Evolutionary conservation across 495 filamentous ascomycete genomes (phyloP).

Genomic region (Cercophora samala): DNA sequence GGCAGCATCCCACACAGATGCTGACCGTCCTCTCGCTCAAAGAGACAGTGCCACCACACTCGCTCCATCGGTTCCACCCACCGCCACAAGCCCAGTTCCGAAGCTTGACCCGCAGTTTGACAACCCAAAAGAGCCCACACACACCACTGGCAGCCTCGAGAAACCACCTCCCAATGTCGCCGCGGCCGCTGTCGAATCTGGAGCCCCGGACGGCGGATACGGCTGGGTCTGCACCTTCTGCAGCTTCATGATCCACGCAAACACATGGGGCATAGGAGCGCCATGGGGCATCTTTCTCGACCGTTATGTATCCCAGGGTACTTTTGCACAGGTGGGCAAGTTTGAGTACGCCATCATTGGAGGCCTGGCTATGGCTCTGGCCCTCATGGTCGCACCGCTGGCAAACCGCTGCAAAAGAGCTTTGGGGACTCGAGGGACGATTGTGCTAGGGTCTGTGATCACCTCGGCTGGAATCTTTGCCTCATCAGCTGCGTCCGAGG

Average conservation of each 20-base stretch:
- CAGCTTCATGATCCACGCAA: constrained; percentile 50
- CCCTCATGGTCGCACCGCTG: constrained; percentile 56
- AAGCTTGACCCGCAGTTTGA: not conserved
- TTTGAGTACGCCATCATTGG: constrained; percentile 65
- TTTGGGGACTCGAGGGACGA: constrained; percentile 49
- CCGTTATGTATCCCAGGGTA: constrained; percentile 54
- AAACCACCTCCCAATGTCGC: not conserved
- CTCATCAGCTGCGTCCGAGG: constrained; percentile 54
- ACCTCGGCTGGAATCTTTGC: constrained; percentile 53
- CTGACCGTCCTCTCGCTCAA: not conserved
- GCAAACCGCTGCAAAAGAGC: constrained; percentile 52
- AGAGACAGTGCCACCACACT: not conserved
- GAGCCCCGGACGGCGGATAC: constrained; percentile 55
- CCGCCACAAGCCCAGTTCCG: not conserved
- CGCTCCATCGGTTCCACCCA: not conserved
- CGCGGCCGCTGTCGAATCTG: not conserved
- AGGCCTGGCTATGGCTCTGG: constrained; percentile 61
- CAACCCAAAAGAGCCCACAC: not conserved
- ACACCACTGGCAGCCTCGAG: not conserved
- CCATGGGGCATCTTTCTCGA: constrained; percentile 56
- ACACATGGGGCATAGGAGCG: constrained; percentile 58
- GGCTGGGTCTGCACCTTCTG: constrained; percentile 56
- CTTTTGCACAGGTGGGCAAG: constrained; percentile 55
- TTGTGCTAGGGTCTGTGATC: constrained; percentile 55
- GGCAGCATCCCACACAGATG: not conserved